These are phyloP conservation scores for Curvularia sp. DNA, from an alignment of 2,329 filamentous ascomycete species.

Conservation along the genomic window DNA sequence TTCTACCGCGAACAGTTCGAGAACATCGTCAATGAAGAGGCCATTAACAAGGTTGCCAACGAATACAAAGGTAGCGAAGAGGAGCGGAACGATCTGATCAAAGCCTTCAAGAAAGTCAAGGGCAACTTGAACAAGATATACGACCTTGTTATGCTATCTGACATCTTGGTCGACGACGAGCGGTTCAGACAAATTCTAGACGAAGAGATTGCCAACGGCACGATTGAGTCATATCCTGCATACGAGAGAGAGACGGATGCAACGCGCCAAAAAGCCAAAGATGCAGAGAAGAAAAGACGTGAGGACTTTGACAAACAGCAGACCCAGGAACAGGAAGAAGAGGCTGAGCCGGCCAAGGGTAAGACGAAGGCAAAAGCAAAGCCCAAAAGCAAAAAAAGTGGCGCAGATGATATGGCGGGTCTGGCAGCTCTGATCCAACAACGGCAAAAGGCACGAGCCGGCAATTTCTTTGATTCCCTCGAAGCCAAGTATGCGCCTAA, in stretches of 20 bases:
- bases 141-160: slow-evolving; percentile 83
- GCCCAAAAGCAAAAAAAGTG: slow-evolving; percentile 57
- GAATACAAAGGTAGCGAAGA: slow-evolving; percentile 88
- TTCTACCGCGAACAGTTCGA: slow-evolving; percentile 88
- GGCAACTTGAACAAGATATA: slow-evolving; percentile 82
- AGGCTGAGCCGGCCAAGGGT: slow-evolving; percentile 58
- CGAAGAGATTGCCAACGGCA: slow-evolving; percentile 73
- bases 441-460: slow-evolving; percentile 44
- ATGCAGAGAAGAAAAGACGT: slow-evolving; percentile 47
- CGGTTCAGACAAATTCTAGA: slow-evolving; percentile 84
- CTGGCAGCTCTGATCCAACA: slow-evolving; percentile 50
- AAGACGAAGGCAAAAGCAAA: slow-evolving; percentile 37
- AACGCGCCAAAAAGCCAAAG: slow-evolving; percentile 41
- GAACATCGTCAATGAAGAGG: slow-evolving; percentile 75
- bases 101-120: slow-evolving; percentile 74
- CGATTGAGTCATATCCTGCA: slow-evolving; percentile 69
- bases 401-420: slow-evolving; percentile 45
- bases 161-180: slow-evolving; percentile 83
- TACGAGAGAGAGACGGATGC: slow-evolving; percentile 71
- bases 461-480: slow-evolving; percentile 46
- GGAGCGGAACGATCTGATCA: slow-evolving; percentile 78
- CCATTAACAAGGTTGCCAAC: slow-evolving; percentile 76
- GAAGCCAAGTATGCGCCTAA: slow-evolving; percentile 49
- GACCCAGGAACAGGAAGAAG: slow-evolving; percentile 58
- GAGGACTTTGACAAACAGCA: slow-evolving; percentile 59